Percentiles rank a stretch among this genome's conserved stretches.
Conservation (phyloP, 139 green algal species). For the Chlorella sp. region DNA sequence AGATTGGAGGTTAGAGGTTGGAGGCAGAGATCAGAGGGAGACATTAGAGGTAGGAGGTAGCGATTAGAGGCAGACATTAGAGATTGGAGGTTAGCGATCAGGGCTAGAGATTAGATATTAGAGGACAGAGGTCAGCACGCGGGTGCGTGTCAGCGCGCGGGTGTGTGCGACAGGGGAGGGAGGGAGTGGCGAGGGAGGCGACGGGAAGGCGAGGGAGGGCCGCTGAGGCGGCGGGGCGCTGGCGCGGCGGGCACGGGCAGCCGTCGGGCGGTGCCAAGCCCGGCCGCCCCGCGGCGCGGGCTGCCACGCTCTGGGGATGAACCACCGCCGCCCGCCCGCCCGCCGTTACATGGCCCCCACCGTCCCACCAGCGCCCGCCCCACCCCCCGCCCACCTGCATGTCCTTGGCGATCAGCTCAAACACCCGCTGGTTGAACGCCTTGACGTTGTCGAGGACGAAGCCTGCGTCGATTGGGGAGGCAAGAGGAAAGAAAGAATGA, state of each 20-base stretch:
- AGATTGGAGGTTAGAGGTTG: too few relatives aligned
- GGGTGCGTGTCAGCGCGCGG: too few relatives aligned
- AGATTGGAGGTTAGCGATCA: too few relatives aligned
- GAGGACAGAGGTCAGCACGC: too few relatives aligned
- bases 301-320: too few relatives aligned
- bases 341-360: not conserved
- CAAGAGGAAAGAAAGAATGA: not conserved
- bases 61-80: too few relatives aligned
- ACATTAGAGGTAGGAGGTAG: too few relatives aligned
- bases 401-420: slow-evolving; percentile 30
- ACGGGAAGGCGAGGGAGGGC: not conserved
- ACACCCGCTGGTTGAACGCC: slow-evolving; percentile 26
- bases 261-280: not conserved
- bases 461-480: not conserved
- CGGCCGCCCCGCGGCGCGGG: too few relatives aligned
- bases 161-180: too few relatives aligned
- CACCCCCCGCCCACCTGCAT: slow-evolving; percentile 1
- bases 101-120: too few relatives aligned
- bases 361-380: not conserved
- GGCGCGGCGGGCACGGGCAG: not conserved
- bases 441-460: slow-evolving; percentile 33
- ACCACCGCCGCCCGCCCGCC: not conserved
- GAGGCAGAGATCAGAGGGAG: too few relatives aligned
- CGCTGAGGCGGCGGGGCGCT: not conserved
- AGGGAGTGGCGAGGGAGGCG: too few relatives aligned